Conservation (phyloP, 1,284 basidiomycete genomes). For the Pulveroboletus sp. region DNA sequence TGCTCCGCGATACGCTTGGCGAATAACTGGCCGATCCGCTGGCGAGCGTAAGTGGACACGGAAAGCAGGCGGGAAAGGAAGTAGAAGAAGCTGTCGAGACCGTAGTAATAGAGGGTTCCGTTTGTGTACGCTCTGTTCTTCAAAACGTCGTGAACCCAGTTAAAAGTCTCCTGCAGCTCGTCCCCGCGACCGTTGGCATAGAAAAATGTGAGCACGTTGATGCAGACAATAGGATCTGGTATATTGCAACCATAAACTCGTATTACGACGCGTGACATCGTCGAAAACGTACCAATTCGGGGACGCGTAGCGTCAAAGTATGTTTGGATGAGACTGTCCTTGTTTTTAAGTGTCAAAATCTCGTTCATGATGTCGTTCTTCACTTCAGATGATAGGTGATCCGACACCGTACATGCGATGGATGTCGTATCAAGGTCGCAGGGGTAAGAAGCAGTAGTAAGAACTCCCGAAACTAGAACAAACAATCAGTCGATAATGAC, state of each 20-base stretch:
- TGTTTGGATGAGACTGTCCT: conserved; percentile 23
- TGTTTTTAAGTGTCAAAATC: conserved; percentile 20
- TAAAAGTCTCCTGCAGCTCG: conserved; percentile 23
- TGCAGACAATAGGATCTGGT: conserved; percentile 24
- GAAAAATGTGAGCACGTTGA: conserved; percentile 28
- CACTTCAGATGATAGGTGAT: conserved; percentile 15
- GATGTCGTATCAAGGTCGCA: conserved; percentile 27
- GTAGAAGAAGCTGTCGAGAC: conserved; percentile 23
- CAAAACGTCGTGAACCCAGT: conserved; percentile 25
- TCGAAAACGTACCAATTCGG: conserved; percentile 18
- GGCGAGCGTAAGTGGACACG: conserved; percentile 22
- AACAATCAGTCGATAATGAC: neutral
- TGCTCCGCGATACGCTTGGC: conserved; percentile 20
- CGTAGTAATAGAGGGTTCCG: conserved; percentile 24
- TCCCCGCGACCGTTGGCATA: conserved; percentile 23
- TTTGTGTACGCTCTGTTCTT: conserved; percentile 27
- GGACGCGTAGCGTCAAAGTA: conserved; percentile 25
- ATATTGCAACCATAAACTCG: neutral
- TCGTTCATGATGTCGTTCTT: conserved; percentile 30
- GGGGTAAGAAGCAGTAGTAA: conserved; percentile 16
- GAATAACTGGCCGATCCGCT: conserved; percentile 18
- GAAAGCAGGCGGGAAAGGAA: conserved; percentile 26
- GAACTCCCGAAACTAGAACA: conserved; percentile 5
- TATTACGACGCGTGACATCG: neutral
- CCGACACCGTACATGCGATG: conserved; percentile 22